These are phyloP conservation scores for Pistacia atlantica DNA, from an alignment of 345 rosid species.

Conservation along the genomic window DNA sequence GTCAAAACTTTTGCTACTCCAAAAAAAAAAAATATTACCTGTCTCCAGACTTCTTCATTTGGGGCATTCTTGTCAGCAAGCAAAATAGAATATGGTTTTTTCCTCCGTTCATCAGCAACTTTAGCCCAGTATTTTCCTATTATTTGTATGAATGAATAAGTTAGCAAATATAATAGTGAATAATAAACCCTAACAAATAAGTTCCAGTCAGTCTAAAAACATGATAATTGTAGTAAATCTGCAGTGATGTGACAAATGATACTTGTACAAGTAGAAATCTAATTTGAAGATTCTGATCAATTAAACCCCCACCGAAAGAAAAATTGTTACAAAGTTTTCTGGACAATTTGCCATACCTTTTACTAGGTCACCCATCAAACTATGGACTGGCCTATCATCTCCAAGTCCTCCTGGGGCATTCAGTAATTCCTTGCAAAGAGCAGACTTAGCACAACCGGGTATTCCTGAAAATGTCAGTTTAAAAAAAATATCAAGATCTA, in stretches of 20 bases:
- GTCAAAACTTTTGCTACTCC: not conserved
- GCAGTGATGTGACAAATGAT: not conserved
- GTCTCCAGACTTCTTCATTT: slow-evolving; percentile 98
- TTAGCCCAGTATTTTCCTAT: slow-evolving; percentile 89
- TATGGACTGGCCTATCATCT: slow-evolving; percentile 78
- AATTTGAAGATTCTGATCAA: not conserved
- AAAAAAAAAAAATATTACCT: slow-evolving; percentile 45
- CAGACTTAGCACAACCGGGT: slow-evolving; percentile 98
- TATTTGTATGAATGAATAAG: slow-evolving; percentile 17
- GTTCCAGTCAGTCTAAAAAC: not conserved
- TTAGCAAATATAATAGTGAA: not conserved
- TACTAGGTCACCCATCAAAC: slow-evolving; percentile 95
- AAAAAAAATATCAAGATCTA: not conserved
- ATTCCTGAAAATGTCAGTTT: slow-evolving; percentile 55
- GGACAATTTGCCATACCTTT: slow-evolving; percentile 56
- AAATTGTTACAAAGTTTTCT: not conserved
- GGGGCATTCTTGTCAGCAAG: slow-evolving; percentile 99
- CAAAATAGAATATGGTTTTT: slow-evolving; percentile 80
- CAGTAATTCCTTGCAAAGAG: slow-evolving; percentile 86
- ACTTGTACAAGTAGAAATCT: not conserved
- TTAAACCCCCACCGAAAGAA: not conserved
- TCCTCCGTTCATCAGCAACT: slow-evolving; percentile 72
- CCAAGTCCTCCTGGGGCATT: slow-evolving; percentile 72
- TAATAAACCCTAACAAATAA: not conserved
- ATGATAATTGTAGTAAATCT: not conserved